A percentile compares a stretch with the other conserved stretches of the same genome.
Conservation (phyloP, 371 early-diverging fungal genomes). For the Choanephora cucurbitarum region DNA sequence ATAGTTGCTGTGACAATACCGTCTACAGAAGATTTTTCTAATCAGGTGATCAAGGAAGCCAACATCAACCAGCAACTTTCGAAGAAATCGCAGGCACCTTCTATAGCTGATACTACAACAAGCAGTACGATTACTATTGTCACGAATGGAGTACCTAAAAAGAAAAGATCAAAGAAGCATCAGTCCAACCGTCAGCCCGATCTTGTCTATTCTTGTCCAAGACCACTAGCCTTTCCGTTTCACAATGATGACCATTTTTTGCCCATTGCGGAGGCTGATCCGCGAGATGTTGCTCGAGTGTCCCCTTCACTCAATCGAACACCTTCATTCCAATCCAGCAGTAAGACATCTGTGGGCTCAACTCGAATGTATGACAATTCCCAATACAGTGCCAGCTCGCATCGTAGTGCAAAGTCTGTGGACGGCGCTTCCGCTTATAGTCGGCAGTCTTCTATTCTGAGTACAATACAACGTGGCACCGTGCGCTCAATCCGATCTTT, state of each 20-base stretch:
- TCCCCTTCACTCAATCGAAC: constrained; percentile 30
- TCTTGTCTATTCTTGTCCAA: constrained; percentile 51
- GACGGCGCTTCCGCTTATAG: constrained; percentile 33
- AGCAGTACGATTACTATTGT: constrained; percentile 2
- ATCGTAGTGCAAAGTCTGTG: constrained; percentile 1
- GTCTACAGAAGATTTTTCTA: not conserved
- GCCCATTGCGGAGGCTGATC: constrained; percentile 55
- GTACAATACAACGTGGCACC: constrained; percentile 44
- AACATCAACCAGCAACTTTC: not conserved
- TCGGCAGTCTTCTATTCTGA: constrained; percentile 31
- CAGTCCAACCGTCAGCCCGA: constrained; percentile 45
- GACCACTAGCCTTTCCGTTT: constrained; percentile 54
- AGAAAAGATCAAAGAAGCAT: constrained; percentile 25
- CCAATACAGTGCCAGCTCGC: constrained; percentile 2
- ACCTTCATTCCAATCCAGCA: constrained; percentile 21
- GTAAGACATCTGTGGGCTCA: constrained; percentile 18
- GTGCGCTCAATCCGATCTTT: constrained; percentile 48
- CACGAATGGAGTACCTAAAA: constrained; percentile 10
- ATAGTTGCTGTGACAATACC: constrained; percentile 4
- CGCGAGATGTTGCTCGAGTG: constrained; percentile 48
- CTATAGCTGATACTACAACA: not conserved
- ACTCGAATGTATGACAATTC: constrained; percentile 22
- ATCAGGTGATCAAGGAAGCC: not conserved
- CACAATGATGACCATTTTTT: constrained; percentile 57
- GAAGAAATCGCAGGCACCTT: not conserved